Evolutionary conservation across 2,329 filamentous ascomycete species (phyloP).

Genomic region (Stachybotrys chlorohalonatus): DNA sequence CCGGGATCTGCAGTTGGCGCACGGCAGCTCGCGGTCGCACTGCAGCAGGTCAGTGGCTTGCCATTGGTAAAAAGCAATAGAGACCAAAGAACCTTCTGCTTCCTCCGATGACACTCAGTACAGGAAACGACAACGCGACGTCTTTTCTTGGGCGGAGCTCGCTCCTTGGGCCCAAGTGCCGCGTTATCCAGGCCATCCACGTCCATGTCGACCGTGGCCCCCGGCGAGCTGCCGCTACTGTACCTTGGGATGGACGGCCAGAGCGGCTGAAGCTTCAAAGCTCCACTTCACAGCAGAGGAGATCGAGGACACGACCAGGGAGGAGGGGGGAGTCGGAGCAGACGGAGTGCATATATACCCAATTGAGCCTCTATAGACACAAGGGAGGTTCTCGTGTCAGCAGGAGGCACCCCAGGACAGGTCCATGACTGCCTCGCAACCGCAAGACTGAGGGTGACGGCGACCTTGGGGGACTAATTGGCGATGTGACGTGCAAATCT

Average conservation of each 20-base stretch:
- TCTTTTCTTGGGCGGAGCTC: slow-evolving; percentile 42
- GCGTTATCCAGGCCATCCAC: neutral
- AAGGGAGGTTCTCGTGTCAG: neutral
- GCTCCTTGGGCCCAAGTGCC: slow-evolving; percentile 1
- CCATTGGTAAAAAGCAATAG: no score
- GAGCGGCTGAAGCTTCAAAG: neutral
- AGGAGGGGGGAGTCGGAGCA: neutral
- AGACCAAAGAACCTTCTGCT: slow-evolving; percentile 40
- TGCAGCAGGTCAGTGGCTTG: slow-evolving; percentile 11
- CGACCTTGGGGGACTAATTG: neutral
- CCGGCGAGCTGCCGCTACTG: neutral
- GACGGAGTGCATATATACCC: neutral
- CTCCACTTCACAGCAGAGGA: neutral
- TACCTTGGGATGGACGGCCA: neutral
- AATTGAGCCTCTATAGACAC: neutral
- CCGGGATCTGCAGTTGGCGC: slow-evolving; percentile 48
- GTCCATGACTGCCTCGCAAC: neutral
- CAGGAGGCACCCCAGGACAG: neutral
- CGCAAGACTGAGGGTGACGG: neutral
- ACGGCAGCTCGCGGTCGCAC: slow-evolving; percentile 52
- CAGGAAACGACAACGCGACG: slow-evolving; percentile 54
- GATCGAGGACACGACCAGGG: neutral
- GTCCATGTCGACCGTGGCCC: neutral
- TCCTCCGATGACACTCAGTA: slow-evolving; percentile 54
- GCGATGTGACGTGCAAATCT: neutral